Evolutionary conservation across 164 flowering plant species (phyloP), one percentile per base, ranked within the genome.

Genomic region (Vitis riparia): DNA sequence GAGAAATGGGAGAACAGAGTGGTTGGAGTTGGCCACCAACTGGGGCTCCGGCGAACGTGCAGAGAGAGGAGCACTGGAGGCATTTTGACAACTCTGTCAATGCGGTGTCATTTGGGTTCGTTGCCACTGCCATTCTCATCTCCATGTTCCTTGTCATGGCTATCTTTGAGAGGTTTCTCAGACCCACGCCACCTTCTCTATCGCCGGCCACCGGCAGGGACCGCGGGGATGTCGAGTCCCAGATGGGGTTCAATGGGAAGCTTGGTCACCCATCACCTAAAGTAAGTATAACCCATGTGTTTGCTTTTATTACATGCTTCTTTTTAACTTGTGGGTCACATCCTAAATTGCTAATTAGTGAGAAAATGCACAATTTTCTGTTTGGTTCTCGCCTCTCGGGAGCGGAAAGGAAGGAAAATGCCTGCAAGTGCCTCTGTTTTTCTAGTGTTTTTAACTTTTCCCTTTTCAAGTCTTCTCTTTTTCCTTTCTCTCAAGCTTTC

Each of bases 71-170:
- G n/a, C 83, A 84, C 65, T 82, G 87, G 91, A 83, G 79, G 61
- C 88, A 84, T 23, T 89, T 87, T 61, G 93, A 88, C 68, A 84
- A 79, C 84, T 87, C 97, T 1, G 93, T 90, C 13, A 91, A 88
- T 79, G 97, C 97, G 3, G 90, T 93, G 53, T 93, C 98, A 3
- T 93, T 91, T 73, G 97, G 97, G 49, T 91, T 93, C 69, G 93
- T 91, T 2, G 98, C 98, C 53, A 93, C 98, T 53, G 98, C 98
- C 59, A 82, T 93, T 75, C 86, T 93, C 68, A 84, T 93, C 65
- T 88, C 92, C 47, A 90, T 93, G 97, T 93, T 93, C 75, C 85
- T 93, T 32, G 82, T 89, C 64, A 93, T 93, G 97, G 97, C 98
- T 65, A 82, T 93, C 51, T 91, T 93, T 51, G 98, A 93, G 79